Evolutionary conservation across 2,329 filamentous ascomycete genomes (phyloP).

Genomic region (Ilyonectria destructans): DNA sequence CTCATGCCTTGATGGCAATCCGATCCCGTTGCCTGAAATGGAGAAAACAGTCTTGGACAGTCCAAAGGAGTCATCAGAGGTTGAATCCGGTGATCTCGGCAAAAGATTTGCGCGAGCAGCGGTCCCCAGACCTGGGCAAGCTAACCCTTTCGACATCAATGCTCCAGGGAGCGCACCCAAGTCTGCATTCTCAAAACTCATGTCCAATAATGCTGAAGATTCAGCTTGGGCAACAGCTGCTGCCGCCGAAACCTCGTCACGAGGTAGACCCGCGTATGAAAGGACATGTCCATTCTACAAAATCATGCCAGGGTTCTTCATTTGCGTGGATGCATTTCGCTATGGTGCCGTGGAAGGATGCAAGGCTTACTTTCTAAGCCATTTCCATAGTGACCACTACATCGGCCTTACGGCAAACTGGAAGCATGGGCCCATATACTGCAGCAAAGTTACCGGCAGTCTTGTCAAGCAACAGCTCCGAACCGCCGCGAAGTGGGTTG

Average conservation of each 20-base stretch:
- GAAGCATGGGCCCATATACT: conserved; percentile 96
- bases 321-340: conserved; percentile 95
- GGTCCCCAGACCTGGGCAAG: conserved; percentile 84
- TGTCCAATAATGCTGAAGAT: conserved; percentile 93
- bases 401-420: conserved; percentile 90
- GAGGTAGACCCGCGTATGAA: conserved; percentile 89
- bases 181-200: conserved; percentile 93
- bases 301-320: conserved; percentile 92
- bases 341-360: conserved; percentile 95
- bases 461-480: conserved; percentile 88
- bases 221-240: conserved; percentile 91
- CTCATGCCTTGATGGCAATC: conserved; percentile 88
- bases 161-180: conserved; percentile 55
- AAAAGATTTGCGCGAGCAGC: conserved; percentile 78
- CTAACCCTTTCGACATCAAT: conserved; percentile 80
- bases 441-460: conserved; percentile 92
- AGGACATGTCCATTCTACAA: conserved; percentile 99
- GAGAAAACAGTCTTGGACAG: conserved; percentile 32
- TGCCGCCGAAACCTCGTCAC: conserved; percentile 81
- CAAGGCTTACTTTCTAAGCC: conserved; percentile 95
- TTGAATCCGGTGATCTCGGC: conserved; percentile 60
- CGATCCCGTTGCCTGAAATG: conserved; percentile 68
- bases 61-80: conserved; percentile 42
- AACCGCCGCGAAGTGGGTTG: conserved; percentile 89
- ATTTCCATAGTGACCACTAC: conserved; percentile 99